These are phyloP conservation scores for Chalciporus chontae DNA, from an alignment of 768 basidiomycete species.

Conservation along the genomic window DNA sequence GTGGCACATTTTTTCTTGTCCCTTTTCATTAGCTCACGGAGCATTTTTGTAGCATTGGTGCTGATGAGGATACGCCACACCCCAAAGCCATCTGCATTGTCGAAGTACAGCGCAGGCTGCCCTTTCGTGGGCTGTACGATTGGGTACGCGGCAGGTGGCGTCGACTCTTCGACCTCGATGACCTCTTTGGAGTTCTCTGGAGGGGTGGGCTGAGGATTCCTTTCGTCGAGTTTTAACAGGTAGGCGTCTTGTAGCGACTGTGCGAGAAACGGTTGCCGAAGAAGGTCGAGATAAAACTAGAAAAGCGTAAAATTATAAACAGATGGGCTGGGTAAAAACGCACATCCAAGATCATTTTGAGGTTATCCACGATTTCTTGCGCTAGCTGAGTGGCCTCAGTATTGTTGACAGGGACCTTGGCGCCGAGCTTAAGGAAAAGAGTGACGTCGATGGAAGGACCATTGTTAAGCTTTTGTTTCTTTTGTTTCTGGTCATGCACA, in stretches of 20 bases:
- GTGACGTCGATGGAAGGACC: conserved; percentile 20
- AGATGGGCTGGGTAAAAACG: background rate
- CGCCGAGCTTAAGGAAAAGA: conserved; percentile 30
- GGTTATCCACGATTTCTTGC: conserved; percentile 17
- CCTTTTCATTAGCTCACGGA: conserved; percentile 45
- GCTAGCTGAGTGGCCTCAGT: conserved; percentile 18
- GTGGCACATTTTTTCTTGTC: conserved; percentile 48
- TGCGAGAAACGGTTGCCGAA: conserved; percentile 16
- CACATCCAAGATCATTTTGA: conserved; percentile 25
- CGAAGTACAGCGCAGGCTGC: conserved; percentile 59
- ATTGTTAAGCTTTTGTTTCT: conserved; percentile 19
- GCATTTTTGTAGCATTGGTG: conserved; percentile 43
- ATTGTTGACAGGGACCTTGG: conserved; percentile 22
- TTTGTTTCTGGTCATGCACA: conserved; percentile 25
- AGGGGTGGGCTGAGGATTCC: background rate
- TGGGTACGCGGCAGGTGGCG: conserved; percentile 37
- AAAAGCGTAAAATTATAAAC: background rate
- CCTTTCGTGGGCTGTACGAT: conserved; percentile 55
- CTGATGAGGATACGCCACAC: conserved; percentile 61
- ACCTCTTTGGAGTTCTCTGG: background rate
- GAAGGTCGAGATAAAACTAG: conserved; percentile 26
- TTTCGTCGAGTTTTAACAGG: background rate
- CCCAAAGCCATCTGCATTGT: conserved; percentile 57
- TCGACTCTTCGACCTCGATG: conserved; percentile 1
- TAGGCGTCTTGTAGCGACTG: conserved; percentile 10